phyloP scores from a whole-genome alignment of 2,329 filamentous ascomycete species.

The Hymenoscyphus albidus region DNA sequence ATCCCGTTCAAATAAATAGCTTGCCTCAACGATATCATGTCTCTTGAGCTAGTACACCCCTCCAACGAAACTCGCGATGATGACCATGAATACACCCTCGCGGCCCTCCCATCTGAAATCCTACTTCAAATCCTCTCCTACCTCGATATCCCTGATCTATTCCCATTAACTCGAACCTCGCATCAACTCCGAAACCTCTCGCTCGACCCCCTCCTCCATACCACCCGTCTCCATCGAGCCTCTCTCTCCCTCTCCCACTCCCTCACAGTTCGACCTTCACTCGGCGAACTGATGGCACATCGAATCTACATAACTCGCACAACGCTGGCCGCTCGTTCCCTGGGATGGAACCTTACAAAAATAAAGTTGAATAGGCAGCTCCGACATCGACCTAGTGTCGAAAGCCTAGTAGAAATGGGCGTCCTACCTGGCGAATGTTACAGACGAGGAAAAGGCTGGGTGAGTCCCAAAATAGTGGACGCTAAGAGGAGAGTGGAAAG shows the following conservation, averaged over 20 bases:
- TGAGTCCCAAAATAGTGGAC: conserved; percentile 59
- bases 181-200: conserved; percentile 60
- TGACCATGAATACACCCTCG: background rate
- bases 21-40: background rate
- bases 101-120: conserved; percentile 37
- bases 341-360: conserved; percentile 58
- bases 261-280: conserved; percentile 55
- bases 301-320: conserved; percentile 66
- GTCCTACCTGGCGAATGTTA: conserved; percentile 65
- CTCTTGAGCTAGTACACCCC: background rate
- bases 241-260: conserved; percentile 52
- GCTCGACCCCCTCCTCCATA: conserved; percentile 62
- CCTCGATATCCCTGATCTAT: conserved; percentile 44
- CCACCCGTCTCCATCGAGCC: conserved; percentile 55
- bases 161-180: conserved; percentile 38
- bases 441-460: conserved; percentile 34
- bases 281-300: conserved; percentile 58
- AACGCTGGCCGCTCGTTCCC: conserved; percentile 58
- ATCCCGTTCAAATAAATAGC: background rate
- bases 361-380: conserved; percentile 63
- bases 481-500: conserved; percentile 60
- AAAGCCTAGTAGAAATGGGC: conserved; percentile 57
- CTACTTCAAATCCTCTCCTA: conserved; percentile 42
- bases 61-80: background rate
- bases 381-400: conserved; percentile 54